Evolutionary conservation across 2,329 filamentous ascomycete genomes (phyloP).

Genomic region (Epichloe sp.): DNA sequence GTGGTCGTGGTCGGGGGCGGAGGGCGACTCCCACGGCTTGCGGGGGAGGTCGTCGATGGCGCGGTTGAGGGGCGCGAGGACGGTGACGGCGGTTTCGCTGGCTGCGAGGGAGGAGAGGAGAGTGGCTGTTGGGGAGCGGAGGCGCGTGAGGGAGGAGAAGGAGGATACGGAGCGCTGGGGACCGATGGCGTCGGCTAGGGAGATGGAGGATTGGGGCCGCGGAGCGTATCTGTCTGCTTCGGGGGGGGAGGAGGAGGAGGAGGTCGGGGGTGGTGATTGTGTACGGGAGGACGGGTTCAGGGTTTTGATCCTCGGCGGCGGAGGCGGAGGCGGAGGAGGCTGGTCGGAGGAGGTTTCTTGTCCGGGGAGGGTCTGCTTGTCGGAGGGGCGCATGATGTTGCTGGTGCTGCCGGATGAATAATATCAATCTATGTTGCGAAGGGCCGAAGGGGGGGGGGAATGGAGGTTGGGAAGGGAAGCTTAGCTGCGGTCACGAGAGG

Average conservation of each 20-base stretch:
- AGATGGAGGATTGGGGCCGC: conserved; percentile 32
- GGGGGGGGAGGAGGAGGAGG: conserved; percentile 5
- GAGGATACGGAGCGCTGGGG: conserved; percentile 67
- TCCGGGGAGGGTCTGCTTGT: background rate
- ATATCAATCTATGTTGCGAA: background rate
- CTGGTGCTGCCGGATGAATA: too few relatives aligned
- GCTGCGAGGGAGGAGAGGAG: conserved; percentile 52
- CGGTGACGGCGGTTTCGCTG: conserved; percentile 47
- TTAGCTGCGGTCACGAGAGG: background rate
- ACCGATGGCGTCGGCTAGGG: conserved; percentile 75
- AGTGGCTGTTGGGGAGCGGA: conserved; percentile 53
- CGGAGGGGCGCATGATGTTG: background rate
- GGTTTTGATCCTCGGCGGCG: conserved; percentile 3
- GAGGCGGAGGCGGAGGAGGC: conserved; percentile 1
- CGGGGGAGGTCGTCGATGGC: conserved; percentile 64
- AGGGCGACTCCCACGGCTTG: conserved; percentile 74
- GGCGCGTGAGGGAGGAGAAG: conserved; percentile 70
- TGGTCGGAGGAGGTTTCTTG: background rate
- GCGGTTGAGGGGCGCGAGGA: conserved; percentile 77
- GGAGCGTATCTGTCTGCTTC: conserved; percentile 1
- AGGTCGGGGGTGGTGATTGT: conserved; percentile 1
- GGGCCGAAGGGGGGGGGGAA: background rate
- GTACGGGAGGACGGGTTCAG: background rate
- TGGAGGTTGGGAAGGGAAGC: background rate
- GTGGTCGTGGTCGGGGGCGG: conserved; percentile 38